phyloP scores from a whole-genome alignment of 176 grass and related monocot species.

The Otatea glauca region DNA sequence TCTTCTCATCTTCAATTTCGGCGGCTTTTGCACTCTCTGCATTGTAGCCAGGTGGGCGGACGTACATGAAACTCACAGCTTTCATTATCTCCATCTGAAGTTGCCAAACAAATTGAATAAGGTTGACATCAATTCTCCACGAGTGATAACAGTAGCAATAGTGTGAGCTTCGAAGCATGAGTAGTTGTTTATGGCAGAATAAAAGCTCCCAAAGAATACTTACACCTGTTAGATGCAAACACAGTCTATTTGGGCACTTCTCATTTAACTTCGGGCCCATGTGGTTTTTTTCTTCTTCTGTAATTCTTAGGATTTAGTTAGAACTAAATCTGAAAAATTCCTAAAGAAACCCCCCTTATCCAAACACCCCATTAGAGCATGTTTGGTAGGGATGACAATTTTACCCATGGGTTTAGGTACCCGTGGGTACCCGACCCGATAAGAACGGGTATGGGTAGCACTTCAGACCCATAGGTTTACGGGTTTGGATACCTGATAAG shows the following conservation, averaged over 20 bases:
- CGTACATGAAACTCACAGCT: constrained; percentile 98
- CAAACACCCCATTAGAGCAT: no score
- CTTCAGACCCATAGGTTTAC: no score
- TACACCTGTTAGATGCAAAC: constrained; percentile 9
- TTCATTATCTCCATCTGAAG: constrained; percentile 94
- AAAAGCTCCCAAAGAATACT: not conserved
- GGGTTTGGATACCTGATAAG: no score
- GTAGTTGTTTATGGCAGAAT: not conserved
- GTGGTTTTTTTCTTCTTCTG: no score
- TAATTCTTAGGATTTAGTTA: no score
- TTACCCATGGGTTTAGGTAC: no score
- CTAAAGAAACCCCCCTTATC: no score
- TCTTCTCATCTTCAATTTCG: constrained; percentile 85
- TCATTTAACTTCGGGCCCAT: no score
- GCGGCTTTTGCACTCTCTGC: constrained; percentile 96
- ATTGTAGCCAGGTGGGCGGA: constrained; percentile 91
- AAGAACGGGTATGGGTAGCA: no score
- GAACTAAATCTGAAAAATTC: no score
- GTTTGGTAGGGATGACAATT: no score
- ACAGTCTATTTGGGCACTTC: not conserved
- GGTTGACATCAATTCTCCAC: not conserved
- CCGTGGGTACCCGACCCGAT: no score
- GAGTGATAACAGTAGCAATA: not conserved
- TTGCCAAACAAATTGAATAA: constrained; percentile 42
- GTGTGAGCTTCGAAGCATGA: not conserved